phyloP scores from a whole-genome alignment of 208 protist genomes.

The Trypanosoma lewisi region DNA sequence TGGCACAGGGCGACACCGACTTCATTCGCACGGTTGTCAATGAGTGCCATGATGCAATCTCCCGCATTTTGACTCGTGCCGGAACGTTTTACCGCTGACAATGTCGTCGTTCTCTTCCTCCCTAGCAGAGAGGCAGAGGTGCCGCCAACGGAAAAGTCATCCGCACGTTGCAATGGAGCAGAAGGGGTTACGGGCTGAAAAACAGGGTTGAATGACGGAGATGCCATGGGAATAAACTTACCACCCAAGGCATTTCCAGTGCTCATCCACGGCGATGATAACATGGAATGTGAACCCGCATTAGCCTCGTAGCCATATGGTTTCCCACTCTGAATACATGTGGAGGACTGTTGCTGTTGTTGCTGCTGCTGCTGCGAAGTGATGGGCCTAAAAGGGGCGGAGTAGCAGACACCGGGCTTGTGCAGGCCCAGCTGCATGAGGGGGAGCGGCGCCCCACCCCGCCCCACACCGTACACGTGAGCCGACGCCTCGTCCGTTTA shows the following conservation, averaged over 20 bases:
- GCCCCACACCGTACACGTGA: neutral
- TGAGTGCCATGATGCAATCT: conserved; percentile 62
- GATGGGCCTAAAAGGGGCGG: conserved; percentile 18
- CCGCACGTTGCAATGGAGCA: neutral
- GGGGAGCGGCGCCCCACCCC: conserved; percentile 2
- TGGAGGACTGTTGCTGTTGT: neutral
- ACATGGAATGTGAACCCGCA: neutral
- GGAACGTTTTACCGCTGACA: conserved; percentile 19
- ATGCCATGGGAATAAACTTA: neutral
- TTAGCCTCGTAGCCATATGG: neutral
- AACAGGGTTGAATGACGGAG: neutral
- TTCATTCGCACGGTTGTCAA: conserved; percentile 70
- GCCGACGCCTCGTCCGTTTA: neutral
- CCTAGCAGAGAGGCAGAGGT: neutral
- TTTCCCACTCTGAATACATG: neutral
- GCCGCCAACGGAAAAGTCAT: too few relatives aligned
- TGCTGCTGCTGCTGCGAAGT: neutral
- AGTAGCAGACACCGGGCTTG: conserved; percentile 22
- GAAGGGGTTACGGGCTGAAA: neutral
- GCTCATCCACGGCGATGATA: neutral
- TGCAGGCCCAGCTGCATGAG: conserved; percentile 13
- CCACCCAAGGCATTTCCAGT: neutral
- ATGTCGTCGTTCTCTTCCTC: conserved; percentile 14
- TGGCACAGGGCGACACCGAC: conserved; percentile 72
- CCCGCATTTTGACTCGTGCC: conserved; percentile 18